Evolutionary conservation across 805 yeast species (phyloP), one percentile per base, ranked within the genome.

Genomic region (Starmerella gropengiesseri): DNA sequence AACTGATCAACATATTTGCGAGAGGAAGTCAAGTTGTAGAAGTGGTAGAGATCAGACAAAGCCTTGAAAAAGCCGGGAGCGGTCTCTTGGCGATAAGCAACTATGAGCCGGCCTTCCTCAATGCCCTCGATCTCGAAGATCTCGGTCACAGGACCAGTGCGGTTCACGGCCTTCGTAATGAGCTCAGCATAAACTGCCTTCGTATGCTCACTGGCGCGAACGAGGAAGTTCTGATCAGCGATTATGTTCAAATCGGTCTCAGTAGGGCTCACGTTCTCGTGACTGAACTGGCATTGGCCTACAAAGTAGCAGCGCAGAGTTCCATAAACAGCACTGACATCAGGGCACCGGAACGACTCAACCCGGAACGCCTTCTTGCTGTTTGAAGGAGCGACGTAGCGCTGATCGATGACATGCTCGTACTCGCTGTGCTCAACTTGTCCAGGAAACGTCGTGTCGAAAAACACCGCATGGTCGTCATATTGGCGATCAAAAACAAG

Each of bases 1-100:
- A 89, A 91, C 60, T 87, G 91, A 63, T 89, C 98, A 45, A 91
- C 86, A 60, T 87, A 91, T 65, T 86, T 86, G 62, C 95, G 76
- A 39, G 91, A 77, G 46, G 87, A 77, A 35, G 75, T 73, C 54
- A 91, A 72, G 49, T 85, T 81, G 65, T 89, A 89, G 69, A 85
- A 91, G 60, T 81, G 81, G 55, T 87, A 87, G 60, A 89, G 71
- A 50, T 87, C 81, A 39, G 84, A 73, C 48, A 89, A 70, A 17
- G 96, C 94, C 27, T 93, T 77, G 62, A 79, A 84, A 67, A 81
- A 89, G 52, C 85, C 79, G 36, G 91, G 80, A 11, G 96, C 79
- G 20, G 94, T 70, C 49, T 78, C 77, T 60, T 81, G 86, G 55
- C 78, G 81, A 67, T 74, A 89, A 35, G 94, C 97, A 56, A 91